Base-by-base conservation (phyloP, 2,329 filamentous ascomycete genomes). In the Eurotiales sp. region DNA sequence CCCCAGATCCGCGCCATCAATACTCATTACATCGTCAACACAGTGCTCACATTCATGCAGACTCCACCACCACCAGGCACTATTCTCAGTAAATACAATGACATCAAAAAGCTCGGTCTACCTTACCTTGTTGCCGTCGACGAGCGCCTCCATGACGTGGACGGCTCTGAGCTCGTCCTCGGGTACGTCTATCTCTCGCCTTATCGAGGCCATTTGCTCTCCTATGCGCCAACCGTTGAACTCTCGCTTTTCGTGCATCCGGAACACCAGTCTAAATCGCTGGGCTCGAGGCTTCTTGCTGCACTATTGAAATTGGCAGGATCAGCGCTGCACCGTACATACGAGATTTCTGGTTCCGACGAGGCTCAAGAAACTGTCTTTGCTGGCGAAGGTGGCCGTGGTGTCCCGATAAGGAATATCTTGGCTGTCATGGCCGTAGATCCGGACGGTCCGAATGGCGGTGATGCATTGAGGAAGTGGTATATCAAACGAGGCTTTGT, bases 141-240 rank as follows among this genome's bases (percentile, higher is more conserved):
- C 27, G 53, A 52, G 10, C 22, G 3, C 25, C 39, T 37, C 29
- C 53, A 52, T 46, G 54, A 39, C 42, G 37, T 8, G 8, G 15
- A 45, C 19, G 27, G 5, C 12, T 34, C 14, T 10, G 19, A 44
- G 11, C 43, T 58, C 4, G 56, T 70, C 2, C 48, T 69, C 10
- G 70, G 70, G 19, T 74, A 68, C 51, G 55, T 62, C 25, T 72
- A 64, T 30, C 61, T 65, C 22, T 64, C 63, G 5, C 63, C 64
- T 2, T 74, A 70, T 50, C 64, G 69, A 3, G 64, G 61, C 4
- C 57, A 59, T 22, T 60, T 69, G 58, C 55, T 65, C 17, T 67
- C 67, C 1, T 74, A 73, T 53, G 66, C 62, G 11, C 63, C 70
- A 7, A 71, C 71, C 0, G 71, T 72, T 8, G 71, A 74, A 53